Conservation (phyloP, 805 yeast species). For the Debaryomyces prosopidis region DNA sequence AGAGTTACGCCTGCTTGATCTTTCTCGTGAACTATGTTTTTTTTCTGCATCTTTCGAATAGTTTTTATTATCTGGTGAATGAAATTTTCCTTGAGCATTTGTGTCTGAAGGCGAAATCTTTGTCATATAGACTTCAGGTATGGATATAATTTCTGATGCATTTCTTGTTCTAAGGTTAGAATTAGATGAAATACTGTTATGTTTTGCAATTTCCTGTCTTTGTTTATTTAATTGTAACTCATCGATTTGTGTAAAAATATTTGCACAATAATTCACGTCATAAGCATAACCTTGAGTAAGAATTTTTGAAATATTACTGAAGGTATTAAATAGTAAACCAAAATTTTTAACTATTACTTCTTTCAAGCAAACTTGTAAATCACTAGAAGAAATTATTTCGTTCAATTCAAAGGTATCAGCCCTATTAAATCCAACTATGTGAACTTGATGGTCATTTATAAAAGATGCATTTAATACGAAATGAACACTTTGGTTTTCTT, state of each 20-base stretch:
- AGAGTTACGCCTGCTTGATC: not conserved
- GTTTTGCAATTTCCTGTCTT: not conserved
- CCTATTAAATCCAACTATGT: constrained; percentile 18
- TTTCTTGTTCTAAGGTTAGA: not conserved
- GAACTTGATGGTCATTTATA: constrained; percentile 25
- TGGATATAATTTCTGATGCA: not conserved
- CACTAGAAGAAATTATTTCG: constrained; percentile 19
- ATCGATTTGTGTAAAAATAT: constrained; percentile 1
- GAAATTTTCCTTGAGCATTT: not conserved
- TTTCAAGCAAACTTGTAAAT: constrained; percentile 21
- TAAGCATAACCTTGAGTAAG: constrained; percentile 18
- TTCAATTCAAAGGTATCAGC: constrained; percentile 14
- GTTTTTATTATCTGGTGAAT: not conserved
- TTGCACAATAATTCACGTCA: constrained; percentile 15
- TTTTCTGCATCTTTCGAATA: not conserved
- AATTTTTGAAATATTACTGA: constrained; percentile 19
- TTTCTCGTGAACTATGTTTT: not conserved
- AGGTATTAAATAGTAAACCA: constrained; percentile 22
- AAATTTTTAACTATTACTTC: constrained; percentile 21
- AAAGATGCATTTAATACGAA: constrained; percentile 52
- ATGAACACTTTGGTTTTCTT: constrained; percentile 34
- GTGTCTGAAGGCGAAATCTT: not conserved
- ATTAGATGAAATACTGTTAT: not conserved
- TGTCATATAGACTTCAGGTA: constrained; percentile 1
- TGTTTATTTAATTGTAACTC: not conserved